Conservation (phyloP, 768 basidiomycete genomes). For the Mycena amicta region DNA sequence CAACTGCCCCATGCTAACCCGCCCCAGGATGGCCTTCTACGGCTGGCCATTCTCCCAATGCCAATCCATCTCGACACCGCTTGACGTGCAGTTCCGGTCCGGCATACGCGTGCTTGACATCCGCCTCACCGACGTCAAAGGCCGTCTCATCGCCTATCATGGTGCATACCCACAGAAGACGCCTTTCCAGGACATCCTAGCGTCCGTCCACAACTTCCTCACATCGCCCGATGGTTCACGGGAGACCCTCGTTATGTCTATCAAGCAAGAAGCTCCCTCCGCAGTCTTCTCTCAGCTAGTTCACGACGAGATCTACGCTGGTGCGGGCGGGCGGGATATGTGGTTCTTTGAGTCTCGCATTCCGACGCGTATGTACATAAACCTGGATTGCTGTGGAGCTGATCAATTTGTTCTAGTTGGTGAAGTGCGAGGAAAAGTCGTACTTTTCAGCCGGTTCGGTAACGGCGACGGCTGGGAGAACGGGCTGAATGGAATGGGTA, state of each 20-base stretch:
- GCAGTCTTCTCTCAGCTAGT: slow-evolving; percentile 66
- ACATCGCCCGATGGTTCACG: slow-evolving; percentile 52
- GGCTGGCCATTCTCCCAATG: slow-evolving; percentile 90
- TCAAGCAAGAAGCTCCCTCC: slow-evolving; percentile 84
- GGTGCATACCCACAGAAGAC: slow-evolving; percentile 71
- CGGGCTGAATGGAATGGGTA: slow-evolving; percentile 72
- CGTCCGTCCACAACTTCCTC: slow-evolving; percentile 64
- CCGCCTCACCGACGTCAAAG: slow-evolving; percentile 68
- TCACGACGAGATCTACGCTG: slow-evolving; percentile 59
- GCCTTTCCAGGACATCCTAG: slow-evolving; percentile 67
- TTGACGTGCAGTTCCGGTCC: slow-evolving; percentile 67
- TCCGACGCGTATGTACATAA: slow-evolving; percentile 44
- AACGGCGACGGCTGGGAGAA: slow-evolving; percentile 70
- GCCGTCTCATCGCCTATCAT: slow-evolving; percentile 76
- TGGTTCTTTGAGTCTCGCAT: slow-evolving; percentile 86
- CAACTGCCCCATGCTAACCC: too few relatives aligned
- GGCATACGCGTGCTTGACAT: slow-evolving; percentile 86
- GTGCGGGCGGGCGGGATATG: slow-evolving; percentile 58
- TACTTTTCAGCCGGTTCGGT: slow-evolving; percentile 88
- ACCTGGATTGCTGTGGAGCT: background rate
- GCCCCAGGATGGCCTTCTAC: slow-evolving; percentile 83
- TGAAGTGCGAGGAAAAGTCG: slow-evolving; percentile 82
- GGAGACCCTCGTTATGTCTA: slow-evolving; percentile 83
- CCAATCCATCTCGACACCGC: slow-evolving; percentile 63
- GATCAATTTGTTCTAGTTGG: slow-evolving; percentile 44